Evolutionary conservation across 1,139 yeast species (phyloP).

Genomic region (Schwanniomyces etchellsii): DNA sequence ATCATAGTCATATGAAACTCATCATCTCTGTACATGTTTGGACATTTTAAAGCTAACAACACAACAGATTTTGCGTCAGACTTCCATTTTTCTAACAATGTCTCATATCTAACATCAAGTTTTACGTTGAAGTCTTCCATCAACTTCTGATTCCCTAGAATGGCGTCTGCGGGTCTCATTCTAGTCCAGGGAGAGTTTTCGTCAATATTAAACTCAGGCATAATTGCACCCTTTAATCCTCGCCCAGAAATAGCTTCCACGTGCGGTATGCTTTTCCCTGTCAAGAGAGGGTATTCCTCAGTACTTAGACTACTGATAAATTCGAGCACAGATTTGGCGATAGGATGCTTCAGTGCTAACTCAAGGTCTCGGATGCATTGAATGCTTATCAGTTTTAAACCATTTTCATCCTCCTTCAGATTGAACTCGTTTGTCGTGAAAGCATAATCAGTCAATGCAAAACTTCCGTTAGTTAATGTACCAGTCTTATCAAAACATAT

Average conservation of each 20-base stretch:
- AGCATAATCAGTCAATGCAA: constrained; percentile 48
- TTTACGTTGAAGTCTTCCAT: constrained; percentile 39
- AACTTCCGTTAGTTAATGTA: constrained; percentile 64
- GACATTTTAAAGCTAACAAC: constrained; percentile 42
- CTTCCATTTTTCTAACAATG: constrained; percentile 50
- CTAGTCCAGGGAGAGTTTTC: constrained; percentile 22
- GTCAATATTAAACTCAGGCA: constrained; percentile 13
- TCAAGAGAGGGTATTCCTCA: constrained; percentile 12
- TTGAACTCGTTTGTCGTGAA: constrained; percentile 11
- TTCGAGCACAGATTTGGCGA: constrained; percentile 51
- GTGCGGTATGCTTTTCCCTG: constrained; percentile 39
- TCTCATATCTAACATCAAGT: constrained; percentile 17
- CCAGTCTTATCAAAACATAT: constrained; percentile 82
- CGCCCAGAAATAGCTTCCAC: constrained; percentile 54
- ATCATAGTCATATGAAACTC: constrained; percentile 37
- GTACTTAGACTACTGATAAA: constrained; percentile 26
- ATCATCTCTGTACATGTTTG: constrained; percentile 18
- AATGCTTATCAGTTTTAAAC: constrained; percentile 24
- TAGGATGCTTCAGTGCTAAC: constrained; percentile 63
- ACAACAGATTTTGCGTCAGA: constrained; percentile 58
- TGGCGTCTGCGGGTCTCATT: constrained; percentile 30
- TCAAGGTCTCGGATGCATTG: constrained; percentile 60
- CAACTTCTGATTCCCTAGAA: constrained; percentile 63
- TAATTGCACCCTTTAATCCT: constrained; percentile 46
- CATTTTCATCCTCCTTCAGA: constrained; percentile 5